Base-by-base conservation (phyloP, 768 basidiomycete species). In the Dioszegia crocea region DNA sequence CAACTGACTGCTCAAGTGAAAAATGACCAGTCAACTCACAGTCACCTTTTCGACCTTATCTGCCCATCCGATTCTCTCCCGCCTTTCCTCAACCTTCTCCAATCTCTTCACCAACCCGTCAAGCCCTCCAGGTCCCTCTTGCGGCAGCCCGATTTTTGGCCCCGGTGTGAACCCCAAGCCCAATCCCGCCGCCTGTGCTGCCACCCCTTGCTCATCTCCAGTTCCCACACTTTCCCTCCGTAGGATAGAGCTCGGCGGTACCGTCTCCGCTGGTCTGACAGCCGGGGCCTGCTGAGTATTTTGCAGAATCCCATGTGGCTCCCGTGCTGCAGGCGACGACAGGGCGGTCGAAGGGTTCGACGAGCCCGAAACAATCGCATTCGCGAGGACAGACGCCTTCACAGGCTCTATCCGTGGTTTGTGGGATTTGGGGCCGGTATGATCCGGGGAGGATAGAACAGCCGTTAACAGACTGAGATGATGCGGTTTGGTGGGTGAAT, bases 21-120 rank as follows among this genome's bases (percentile, higher is more conserved):
- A 30, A 24, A 48, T 43, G 21, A 44, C 21, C 11, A 17, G 14
- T 36, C 39, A 27, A 50, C 61, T 62, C 38, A 70, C 68, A 17
- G 17, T 33, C 16, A 26, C 5, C 36, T 24, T 41, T 41, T 56
- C 55, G 2, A 64, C 66, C 14, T 56, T 41, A 27, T 63, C 62
- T 14, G 60, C 60, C 66, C 66, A 67, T 19, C 53, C 66, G 12
- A 67, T 64, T 29, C 51, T 40, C 36, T 62, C 67, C 27, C 67
- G 36, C 29, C 45, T 60, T 50, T 64, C 68, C 36, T 66, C 68
- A 9, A 70, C 61, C 39, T 58, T 61, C 29, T 64, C 60, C 33
- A 70, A 40, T 27, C 38, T 53, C 51, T 31, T 31, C 39, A 24
- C 51, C 26, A 53, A 16, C 24, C 51, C 51, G 27, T 53, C 51